Base-by-base conservation (phyloP, 495 filamentous ascomycete genomes). In the Thermochaetoides thermophila region DNA sequence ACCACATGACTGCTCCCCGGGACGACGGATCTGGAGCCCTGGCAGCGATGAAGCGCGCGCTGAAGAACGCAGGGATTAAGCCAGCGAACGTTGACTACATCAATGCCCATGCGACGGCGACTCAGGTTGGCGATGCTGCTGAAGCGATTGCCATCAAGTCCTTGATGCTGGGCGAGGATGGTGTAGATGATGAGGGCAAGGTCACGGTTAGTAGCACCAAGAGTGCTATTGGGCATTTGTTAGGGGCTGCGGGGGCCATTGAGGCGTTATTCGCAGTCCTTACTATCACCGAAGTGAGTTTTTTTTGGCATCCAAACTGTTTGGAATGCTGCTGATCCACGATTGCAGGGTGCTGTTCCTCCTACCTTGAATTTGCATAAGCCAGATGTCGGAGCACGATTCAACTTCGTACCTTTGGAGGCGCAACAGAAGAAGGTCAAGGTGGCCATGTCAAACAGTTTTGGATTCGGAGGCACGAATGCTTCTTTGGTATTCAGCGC, bases 381-480 rank as follows among this genome's bases (percentile, higher is more conserved):
- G n/a, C 59, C 74, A 14, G 67, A 69, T 16, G 62, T 74, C 32
- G 81, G 73, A 7, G 83, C 85, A 31, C 63, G 76, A 34, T 93
- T 84, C 63, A 95, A 97, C 55, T 87, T 92, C 57, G 74, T 91
- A 2, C 74, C 84, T 0, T 61, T 73, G 1, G 39, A 63, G 19
- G 64, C 81, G 2, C 86, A 95, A 49, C 50, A 76, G 17, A 73
- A 73, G 42, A 37, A 60, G 7, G 74, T 95, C 15, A 65, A 78
- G 36, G 80, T 86, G 17, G 78, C 78, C 20, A 40, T 97, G 44
- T 84, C 82, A 13, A 97, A 97, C 48, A 96, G 87, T 49, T 97
- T 97, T 65, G 89, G 89, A 1, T 97, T 97, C 62, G 89, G 89
- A 7, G 89, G 89, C 18, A 97, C 89, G 7, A 96, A 96, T 60